Evolutionary conservation across 2,329 filamentous ascomycete species (phyloP), one percentile per base, ranked within the genome.

Genomic region (Cladosporium sp.): DNA sequence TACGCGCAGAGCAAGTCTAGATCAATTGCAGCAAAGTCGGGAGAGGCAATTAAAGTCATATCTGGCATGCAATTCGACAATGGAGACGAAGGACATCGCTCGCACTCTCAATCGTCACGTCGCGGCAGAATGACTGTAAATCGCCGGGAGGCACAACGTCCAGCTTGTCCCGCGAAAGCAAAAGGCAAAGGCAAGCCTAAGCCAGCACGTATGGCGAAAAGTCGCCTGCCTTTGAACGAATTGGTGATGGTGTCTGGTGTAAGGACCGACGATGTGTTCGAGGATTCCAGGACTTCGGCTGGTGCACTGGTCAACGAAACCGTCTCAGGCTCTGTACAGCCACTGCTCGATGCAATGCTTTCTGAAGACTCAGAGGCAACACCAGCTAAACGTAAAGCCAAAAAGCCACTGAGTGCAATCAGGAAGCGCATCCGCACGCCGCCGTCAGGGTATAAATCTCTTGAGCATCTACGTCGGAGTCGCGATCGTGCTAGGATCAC

Each of bases 391-490:
- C 36, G 45, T 12, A 50, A 51, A 25, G 20, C 50, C 19, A 62
- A 60, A 36, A 56, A 58, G 25, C 58, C 61, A 15, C 53, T 68
- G 47, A 67, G 57, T 34, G 54, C 57, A 13, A 61, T 65, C 22
- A 57, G 62, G 42, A 64, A 63, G 54, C 63, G 65, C 1, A 39
- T 67, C 25, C 64, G 59, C 48, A 59, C 56, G 4, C 58, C 61
- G n/a, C 57, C 47, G 28, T 59, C 59, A n/a, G 50, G 54, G n/a
- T 57, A 66, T 52, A 65, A 64, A 54, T 62, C 61, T 4, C 50
- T 62, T 1, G 40, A 50, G 15, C 48, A 40, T 4, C 40, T 64
- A 25, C 61, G 59, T 12, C 62, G 60, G 25, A 62, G 60, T 24
- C 39, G 49, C 10, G 40, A 42, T 5, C 47, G 48, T 13, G 10